Percentiles rank a stretch among this genome's conserved stretches.
These are phyloP conservation scores for Lipomyces sp. DNA, from an alignment of 805 yeast genomes.

Conservation along the genomic window DNA sequence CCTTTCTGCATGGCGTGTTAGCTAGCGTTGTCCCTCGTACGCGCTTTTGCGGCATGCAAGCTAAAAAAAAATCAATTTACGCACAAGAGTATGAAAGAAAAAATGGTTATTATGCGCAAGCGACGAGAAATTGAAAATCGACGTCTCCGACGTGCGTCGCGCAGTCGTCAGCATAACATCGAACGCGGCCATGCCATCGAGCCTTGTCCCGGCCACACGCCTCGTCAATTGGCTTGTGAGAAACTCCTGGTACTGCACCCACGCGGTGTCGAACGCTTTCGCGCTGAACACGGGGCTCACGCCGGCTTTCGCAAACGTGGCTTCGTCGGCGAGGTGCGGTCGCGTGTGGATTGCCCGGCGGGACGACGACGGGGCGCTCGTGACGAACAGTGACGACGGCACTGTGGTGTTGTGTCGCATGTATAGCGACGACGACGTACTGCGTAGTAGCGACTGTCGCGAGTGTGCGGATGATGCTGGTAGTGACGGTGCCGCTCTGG, in stretches of 20 bases:
- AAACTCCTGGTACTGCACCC: slow-evolving; percentile 76
- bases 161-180: slow-evolving; percentile 51
- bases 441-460: too few relatives aligned
- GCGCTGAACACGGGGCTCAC: slow-evolving; percentile 63
- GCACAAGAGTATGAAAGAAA: slow-evolving; percentile 46
- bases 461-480: too few relatives aligned
- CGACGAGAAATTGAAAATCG: slow-evolving; percentile 81
- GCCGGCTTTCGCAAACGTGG: slow-evolving; percentile 46
- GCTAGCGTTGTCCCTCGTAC: not conserved
- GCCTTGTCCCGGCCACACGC: slow-evolving; percentile 29
- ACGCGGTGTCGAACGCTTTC: slow-evolving; percentile 66
- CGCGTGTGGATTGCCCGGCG: slow-evolving; percentile 51
- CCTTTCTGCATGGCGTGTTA: slow-evolving; percentile 1
- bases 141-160: slow-evolving; percentile 60
- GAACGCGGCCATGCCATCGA: slow-evolving; percentile 25
- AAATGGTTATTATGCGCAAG: slow-evolving; percentile 91
- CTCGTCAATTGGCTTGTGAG: slow-evolving; percentile 38
- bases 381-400: not conserved
- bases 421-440: too few relatives aligned
- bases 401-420: too few relatives aligned
- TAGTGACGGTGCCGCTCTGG: too few relatives aligned
- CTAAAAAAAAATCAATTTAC: not conserved
- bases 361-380: not conserved
- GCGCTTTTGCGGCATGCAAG: not conserved
- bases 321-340: slow-evolving; percentile 52